Conservation (phyloP, 208 protist species). For the Novymonas esmeraldas region DNA sequence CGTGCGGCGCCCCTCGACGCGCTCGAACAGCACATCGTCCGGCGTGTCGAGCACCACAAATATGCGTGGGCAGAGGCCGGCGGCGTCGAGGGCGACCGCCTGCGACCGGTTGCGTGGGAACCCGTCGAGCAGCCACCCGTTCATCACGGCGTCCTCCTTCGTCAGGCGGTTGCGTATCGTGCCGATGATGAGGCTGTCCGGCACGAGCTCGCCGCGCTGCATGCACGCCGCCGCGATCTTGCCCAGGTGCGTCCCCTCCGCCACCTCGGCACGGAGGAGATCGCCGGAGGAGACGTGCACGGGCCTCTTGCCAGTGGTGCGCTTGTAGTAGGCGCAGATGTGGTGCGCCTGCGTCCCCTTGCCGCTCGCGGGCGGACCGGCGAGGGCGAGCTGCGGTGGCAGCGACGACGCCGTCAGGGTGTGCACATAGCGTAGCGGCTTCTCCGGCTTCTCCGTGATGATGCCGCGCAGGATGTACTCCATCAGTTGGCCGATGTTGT, state of each 20-base stretch:
- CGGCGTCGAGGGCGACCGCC: conserved; percentile 70
- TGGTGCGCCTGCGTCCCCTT: conserved; percentile 80
- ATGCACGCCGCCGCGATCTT: conserved; percentile 68
- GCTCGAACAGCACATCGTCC: conserved; percentile 78
- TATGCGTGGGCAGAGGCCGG: conserved; percentile 64
- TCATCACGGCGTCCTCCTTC: conserved; percentile 63
- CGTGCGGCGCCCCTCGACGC: conserved; percentile 83
- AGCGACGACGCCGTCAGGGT: conserved; percentile 51
- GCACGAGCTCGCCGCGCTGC: conserved; percentile 69
- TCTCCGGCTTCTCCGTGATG: conserved; percentile 67
- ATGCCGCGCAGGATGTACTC: conserved; percentile 80
- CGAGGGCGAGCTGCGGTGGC: conserved; percentile 75
- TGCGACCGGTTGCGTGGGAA: conserved; percentile 88
- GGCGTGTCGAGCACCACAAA: conserved; percentile 77
- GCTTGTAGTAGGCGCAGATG: conserved; percentile 57
- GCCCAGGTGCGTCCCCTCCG: conserved; percentile 55
- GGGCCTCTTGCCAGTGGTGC: conserved; percentile 34
- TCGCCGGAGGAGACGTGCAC: conserved; percentile 90
- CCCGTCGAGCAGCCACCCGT: conserved; percentile 93
- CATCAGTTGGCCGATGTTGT: conserved; percentile 80
- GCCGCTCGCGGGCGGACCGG: conserved; percentile 79
- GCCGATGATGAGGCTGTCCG: conserved; percentile 70
- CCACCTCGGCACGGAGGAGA: conserved; percentile 77
- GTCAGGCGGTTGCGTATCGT: conserved; percentile 73
- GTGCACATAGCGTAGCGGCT: conserved; percentile 64